These are phyloP conservation scores for Colletotrichum tropicicola DNA, from an alignment of 2,329 filamentous ascomycete genomes.

Conservation along the genomic window DNA sequence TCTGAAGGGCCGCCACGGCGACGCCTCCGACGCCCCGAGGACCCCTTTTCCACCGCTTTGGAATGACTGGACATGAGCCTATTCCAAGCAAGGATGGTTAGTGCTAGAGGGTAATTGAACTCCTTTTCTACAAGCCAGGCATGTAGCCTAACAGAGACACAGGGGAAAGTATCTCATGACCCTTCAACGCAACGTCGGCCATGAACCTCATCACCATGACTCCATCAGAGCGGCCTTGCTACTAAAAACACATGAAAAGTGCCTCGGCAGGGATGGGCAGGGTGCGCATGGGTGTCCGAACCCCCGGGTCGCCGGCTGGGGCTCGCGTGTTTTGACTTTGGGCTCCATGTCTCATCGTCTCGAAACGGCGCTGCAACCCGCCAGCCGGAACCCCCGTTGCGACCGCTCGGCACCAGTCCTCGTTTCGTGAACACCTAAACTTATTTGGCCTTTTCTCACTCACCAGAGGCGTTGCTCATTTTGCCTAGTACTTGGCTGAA, in stretches of 20 bases:
- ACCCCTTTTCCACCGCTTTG: too few relatives aligned
- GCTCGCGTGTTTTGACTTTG: slow-evolving; percentile 4
- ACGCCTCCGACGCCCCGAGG: too few relatives aligned
- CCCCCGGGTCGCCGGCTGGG: background rate
- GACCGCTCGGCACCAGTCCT: background rate
- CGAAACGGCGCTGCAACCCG: background rate
- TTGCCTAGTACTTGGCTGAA: too few relatives aligned
- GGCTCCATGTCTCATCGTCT: slow-evolving; percentile 1
- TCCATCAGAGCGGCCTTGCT: background rate
- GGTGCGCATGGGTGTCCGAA: background rate
- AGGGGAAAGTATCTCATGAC: too few relatives aligned
- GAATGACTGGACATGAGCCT: too few relatives aligned
- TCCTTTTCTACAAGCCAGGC: too few relatives aligned
- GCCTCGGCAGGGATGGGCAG: slow-evolving; percentile 8
- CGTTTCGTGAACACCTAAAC: background rate
- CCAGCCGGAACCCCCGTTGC: background rate
- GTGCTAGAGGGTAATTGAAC: too few relatives aligned
- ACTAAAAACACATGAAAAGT: background rate
- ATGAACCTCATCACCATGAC: background rate
- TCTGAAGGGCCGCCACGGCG: background rate
- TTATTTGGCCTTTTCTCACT: background rate
- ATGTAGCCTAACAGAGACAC: too few relatives aligned
- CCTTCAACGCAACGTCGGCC: too few relatives aligned
- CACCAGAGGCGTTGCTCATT: background rate
- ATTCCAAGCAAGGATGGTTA: too few relatives aligned